These are phyloP conservation scores for Gomphus bonarii DNA, from an alignment of 1,284 basidiomycete genomes.

Conservation along the genomic window DNA sequence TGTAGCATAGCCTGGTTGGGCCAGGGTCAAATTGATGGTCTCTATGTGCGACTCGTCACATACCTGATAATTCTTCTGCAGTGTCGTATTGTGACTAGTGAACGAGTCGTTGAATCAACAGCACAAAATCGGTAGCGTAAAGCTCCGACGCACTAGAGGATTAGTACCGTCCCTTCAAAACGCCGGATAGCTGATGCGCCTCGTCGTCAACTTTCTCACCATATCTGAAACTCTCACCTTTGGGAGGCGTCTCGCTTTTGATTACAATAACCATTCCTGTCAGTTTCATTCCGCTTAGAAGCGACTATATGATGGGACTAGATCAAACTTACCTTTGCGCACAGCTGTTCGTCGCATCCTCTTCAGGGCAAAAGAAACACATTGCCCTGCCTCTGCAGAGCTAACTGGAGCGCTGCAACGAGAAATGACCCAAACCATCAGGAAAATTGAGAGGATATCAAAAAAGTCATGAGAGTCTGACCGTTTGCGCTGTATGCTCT, in stretches of 20 bases:
- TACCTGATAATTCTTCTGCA: conserved; percentile 85
- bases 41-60: conserved; percentile 13
- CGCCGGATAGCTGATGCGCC: conserved; percentile 47
- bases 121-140: not conserved
- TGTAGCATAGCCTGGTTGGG: conserved; percentile 64
- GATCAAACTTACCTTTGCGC: conserved; percentile 56
- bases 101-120: not conserved
- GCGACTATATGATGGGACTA: not conserved
- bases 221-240: conserved; percentile 29
- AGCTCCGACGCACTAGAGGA: conserved; percentile 60
- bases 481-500: conserved; percentile 93
- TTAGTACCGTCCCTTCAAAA: conserved; percentile 80
- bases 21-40: not conserved
- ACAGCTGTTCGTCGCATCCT: conserved; percentile 75
- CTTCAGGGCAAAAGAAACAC: conserved; percentile 90
- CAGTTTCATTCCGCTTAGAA: not conserved
- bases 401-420: conserved; percentile 65
- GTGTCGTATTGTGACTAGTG: conserved; percentile 78
- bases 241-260: conserved; percentile 69
- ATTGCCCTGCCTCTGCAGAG: conserved; percentile 88
- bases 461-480: conserved; percentile 21
- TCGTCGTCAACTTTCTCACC: not conserved
- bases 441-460: not conserved
- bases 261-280: conserved; percentile 74
- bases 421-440: not conserved